phyloP scores from a whole-genome alignment of 768 basidiomycete species.

The Terana coerulea region DNA sequence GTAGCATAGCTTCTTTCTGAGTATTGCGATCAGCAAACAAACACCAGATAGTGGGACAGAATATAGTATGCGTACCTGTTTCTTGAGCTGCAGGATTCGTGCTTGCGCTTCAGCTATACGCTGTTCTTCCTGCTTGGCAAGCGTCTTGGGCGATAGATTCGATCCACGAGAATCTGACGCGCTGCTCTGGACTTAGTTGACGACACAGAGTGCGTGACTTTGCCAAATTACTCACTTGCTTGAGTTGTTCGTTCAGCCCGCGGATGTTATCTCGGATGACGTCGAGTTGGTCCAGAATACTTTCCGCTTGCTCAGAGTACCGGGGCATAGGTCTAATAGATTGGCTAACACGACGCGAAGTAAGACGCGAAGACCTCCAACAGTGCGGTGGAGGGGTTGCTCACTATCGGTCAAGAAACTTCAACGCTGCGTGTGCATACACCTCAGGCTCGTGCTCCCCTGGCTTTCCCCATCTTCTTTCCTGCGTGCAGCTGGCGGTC shows the following conservation, averaged over 20 bases:
- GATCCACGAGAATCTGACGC: constrained; percentile 20
- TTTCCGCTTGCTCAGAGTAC: constrained; percentile 36
- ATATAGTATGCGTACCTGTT: constrained; percentile 27
- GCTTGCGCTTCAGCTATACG: constrained; percentile 40
- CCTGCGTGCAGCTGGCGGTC: constrained; percentile 38
- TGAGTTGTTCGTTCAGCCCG: constrained; percentile 30
- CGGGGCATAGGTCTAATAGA: constrained; percentile 48
- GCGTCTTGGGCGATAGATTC: constrained; percentile 24
- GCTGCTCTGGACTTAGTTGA: constrained; percentile 23
- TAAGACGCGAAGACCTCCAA: background rate
- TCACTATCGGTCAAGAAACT: constrained; percentile 75
- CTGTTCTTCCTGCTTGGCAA: constrained; percentile 37
- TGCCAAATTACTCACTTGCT: constrained; percentile 33
- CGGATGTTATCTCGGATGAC: constrained; percentile 35
- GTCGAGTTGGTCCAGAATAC: constrained; percentile 37
- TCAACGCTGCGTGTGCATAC: constrained; percentile 71
- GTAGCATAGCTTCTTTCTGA: constrained; percentile 28
- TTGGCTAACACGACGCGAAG: constrained; percentile 25
- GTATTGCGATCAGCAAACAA: background rate
- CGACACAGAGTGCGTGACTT: background rate
- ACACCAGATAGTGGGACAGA: background rate
- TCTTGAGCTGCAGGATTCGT: constrained; percentile 37
- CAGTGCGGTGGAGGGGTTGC: constrained; percentile 22
- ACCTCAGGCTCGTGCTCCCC: constrained; percentile 66
- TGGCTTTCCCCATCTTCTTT: constrained; percentile 27